Base-by-base conservation (phyloP, 1,139 yeast species). In the Yamadazyma diospyri region DNA sequence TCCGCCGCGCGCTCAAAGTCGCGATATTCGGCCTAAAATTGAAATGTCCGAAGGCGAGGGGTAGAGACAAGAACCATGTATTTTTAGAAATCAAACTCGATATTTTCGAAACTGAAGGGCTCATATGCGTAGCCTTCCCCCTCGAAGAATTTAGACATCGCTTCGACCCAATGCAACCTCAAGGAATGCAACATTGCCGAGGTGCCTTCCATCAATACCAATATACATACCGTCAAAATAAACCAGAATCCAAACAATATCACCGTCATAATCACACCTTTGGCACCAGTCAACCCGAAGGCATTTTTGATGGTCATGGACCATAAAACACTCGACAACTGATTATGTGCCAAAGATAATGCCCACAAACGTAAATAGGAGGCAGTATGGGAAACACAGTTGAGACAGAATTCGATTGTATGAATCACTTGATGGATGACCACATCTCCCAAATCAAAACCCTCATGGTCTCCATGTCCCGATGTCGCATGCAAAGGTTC, bases 111-210 rank as follows among this genome's bases (percentile, higher is more conserved):
- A 7, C 76, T 63, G 54, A 87, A 89, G 20, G 98, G 98, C 41
- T 77, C 80, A 56, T 86, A 92, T 1, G 87, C 78, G 41, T 80
- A 73, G 33, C 98, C 98, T 54, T 92, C 97, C 47, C 98, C 98
- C 50, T 84, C 87, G 51, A 92, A 94, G 58, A 86, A 94, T 64
- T 94, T 94, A 32, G 97, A 88, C 97, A 94, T 94, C 20, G 97
- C 89, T 62, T 94, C 99, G 36, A 94, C 98, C 99, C 99, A 92
- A 58, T 92, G 98, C 53, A 92, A 68, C 61, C 98, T 84, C 50
- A 94, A 73, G 16, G 97, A 85, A 61, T 94, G 99, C 51, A 94
- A 73, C 98, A 94, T 94, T 18, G 98, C 98, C 26, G 95, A 85
- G 0, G 98, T 94, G 34, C 99, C 99, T 61, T 94, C 98, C 98